Evolutionary conservation across 306 rosid genomes (phyloP).

Genomic region (Trichosanthes cucumerina): DNA sequence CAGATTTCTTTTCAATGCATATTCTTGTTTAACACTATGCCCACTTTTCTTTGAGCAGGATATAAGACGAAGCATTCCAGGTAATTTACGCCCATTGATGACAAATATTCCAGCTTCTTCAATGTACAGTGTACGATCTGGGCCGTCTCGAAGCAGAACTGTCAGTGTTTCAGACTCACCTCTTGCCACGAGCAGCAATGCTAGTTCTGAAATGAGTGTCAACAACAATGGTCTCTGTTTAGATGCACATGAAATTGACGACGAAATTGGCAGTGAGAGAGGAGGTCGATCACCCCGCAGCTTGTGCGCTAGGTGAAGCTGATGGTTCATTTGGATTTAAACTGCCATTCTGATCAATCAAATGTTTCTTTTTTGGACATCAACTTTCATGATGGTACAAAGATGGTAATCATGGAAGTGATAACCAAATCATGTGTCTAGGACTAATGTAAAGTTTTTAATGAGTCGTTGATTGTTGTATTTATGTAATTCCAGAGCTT

Average conservation of each 20-base stretch:
- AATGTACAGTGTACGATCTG: conserved; percentile 87
- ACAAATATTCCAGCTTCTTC: conserved; percentile 97
- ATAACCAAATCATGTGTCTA: conserved; percentile 37
- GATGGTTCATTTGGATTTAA: not conserved
- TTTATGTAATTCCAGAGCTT: conserved; percentile 27
- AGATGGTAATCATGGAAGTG: conserved; percentile 20
- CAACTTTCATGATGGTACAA: conserved; percentile 19
- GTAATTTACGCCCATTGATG: conserved; percentile 80
- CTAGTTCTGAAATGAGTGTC: conserved; percentile 86
- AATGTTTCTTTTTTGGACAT: conserved; percentile 12
- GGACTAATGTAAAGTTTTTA: conserved; percentile 41
- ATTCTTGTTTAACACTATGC: not conserved
- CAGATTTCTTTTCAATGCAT: not conserved
- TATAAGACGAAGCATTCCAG: conserved; percentile 83
- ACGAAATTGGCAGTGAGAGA: conserved; percentile 67
- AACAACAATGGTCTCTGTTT: conserved; percentile 80
- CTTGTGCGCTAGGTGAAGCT: conserved; percentile 49
- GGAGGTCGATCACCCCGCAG: conserved; percentile 63
- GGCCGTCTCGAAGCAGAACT: conserved; percentile 71
- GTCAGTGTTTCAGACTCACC: conserved; percentile 81
- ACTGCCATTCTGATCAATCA: not conserved
- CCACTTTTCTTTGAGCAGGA: conserved; percentile 36
- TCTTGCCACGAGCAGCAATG: conserved; percentile 89
- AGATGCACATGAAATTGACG: conserved; percentile 65
- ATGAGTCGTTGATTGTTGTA: conserved; percentile 28